Percentiles rank a stretch among this genome's conserved stretches.
These are phyloP conservation scores for Coemansia interrupta DNA, from an alignment of 192 early-diverging fungal species.

Conservation along the genomic window DNA sequence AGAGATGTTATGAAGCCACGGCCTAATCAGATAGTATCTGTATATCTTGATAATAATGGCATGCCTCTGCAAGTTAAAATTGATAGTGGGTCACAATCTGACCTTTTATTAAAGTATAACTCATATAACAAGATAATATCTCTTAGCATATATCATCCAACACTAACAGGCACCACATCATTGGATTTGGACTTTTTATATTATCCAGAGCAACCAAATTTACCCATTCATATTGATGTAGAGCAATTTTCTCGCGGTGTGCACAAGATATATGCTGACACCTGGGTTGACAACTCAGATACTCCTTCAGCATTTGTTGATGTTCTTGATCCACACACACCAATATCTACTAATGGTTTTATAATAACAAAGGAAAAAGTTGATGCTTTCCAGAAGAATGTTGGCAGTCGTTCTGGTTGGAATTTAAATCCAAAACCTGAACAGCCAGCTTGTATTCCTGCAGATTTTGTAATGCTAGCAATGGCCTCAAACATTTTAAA, in stretches of 20 bases:
- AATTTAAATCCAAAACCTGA: conserved; percentile 53
- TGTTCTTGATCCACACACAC: not conserved
- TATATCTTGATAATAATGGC: no score
- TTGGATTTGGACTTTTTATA: conserved; percentile 6
- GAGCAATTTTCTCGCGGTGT: not conserved
- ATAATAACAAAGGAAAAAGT: conserved; percentile 56
- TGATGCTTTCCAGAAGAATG: conserved; percentile 56
- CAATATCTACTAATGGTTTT: not conserved
- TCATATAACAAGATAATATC: not conserved
- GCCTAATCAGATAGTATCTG: no score
- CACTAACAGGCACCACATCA: not conserved
- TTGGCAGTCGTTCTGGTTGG: conserved; percentile 60
- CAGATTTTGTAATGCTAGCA: conserved; percentile 86
- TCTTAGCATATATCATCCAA: conserved; percentile 4
- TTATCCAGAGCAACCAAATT: conserved; percentile 2
- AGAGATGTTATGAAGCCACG: no score
- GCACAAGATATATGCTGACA: conserved; percentile 5
- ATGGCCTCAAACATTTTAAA: conserved; percentile 73
- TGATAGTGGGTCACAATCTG: no score
- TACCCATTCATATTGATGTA: conserved; percentile 17
- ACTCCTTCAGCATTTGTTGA: conserved; percentile 5
- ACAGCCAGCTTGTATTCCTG: conserved; percentile 62
- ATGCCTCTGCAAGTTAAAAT: no score
- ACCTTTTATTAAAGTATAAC: no score
- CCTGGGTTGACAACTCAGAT: conserved; percentile 15